Conservation (phyloP, 2,329 filamentous ascomycete genomes). For the Pseudogymnoascus pannorum region DNA sequence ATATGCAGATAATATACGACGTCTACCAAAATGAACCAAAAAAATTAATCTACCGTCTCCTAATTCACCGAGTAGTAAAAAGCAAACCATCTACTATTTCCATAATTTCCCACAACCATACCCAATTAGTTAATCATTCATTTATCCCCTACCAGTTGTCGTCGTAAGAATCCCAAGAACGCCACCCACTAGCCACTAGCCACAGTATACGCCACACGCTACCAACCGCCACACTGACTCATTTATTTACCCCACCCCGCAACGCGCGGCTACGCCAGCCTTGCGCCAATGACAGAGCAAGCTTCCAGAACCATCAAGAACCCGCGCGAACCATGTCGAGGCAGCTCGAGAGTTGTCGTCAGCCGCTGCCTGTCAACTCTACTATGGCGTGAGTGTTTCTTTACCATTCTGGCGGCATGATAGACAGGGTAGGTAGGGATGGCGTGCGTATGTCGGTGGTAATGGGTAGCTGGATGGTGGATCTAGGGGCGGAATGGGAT, state of each 20-base stretch:
- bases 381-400: background rate
- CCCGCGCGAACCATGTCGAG: slow-evolving; percentile 15
- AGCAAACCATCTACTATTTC: no score
- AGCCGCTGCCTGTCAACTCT: background rate
- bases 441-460: background rate
- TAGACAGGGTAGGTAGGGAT: background rate
- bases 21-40: background rate
- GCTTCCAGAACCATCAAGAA: slow-evolving; percentile 6
- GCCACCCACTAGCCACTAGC: background rate
- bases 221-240: background rate
- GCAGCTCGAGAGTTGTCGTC: slow-evolving; percentile 15
- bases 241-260: background rate
- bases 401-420: background rate
- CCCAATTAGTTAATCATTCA: background rate
- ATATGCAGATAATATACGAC: background rate
- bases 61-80: no score
- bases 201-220: background rate
- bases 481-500: background rate
- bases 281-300: slow-evolving; percentile 6
- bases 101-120: background rate
- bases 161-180: background rate
- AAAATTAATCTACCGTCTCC: no score
- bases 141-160: background rate
- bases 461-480: background rate
- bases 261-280: slow-evolving; percentile 5